These are phyloP conservation scores for Suillus clintonianus DNA, from an alignment of 768 basidiomycete species.

Conservation along the genomic window DNA sequence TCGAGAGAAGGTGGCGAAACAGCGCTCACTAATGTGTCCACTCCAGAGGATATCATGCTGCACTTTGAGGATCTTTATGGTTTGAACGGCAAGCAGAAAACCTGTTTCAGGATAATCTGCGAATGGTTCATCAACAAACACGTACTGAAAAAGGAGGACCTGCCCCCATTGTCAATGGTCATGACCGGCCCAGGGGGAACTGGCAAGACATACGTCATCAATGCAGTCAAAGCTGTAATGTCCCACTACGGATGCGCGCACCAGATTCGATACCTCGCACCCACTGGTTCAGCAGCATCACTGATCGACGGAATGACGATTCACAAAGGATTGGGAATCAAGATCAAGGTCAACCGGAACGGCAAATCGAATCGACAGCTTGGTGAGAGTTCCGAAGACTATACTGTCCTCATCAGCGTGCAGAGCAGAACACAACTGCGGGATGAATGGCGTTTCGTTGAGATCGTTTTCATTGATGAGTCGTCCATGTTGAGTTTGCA, in stretches of 20 bases:
- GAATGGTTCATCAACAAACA: too few relatives aligned
- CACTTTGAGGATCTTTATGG: too few relatives aligned
- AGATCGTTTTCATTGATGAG: slow-evolving; percentile 32
- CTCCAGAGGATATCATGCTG: too few relatives aligned
- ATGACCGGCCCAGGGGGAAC: slow-evolving; percentile 35
- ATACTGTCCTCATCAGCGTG: slow-evolving; percentile 15
- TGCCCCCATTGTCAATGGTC: slow-evolving; percentile 14
- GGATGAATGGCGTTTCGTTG: slow-evolving; percentile 27
- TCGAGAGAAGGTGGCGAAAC: not conserved
- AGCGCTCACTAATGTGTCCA: not conserved
- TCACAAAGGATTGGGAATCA: slow-evolving; percentile 25
- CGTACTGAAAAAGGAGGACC: too few relatives aligned
- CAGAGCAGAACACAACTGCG: slow-evolving; percentile 13
- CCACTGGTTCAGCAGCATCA: slow-evolving; percentile 32
- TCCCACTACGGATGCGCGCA: slow-evolving; percentile 20
- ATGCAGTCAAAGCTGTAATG: not conserved
- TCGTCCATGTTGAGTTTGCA: slow-evolving; percentile 25
- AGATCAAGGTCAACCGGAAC: slow-evolving; percentile 11
- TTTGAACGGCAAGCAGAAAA: too few relatives aligned
- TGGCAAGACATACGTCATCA: slow-evolving; percentile 32
- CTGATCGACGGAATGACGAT: slow-evolving; percentile 32
- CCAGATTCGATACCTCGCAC: slow-evolving; percentile 27
- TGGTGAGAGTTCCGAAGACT: slow-evolving; percentile 14
- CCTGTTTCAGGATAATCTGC: too few relatives aligned
- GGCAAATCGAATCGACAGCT: slow-evolving; percentile 12